Evolutionary conservation across 202 grass and related monocot genomes (phyloP).

Genomic region (Bolboschoenoplectus hybrid): DNA sequence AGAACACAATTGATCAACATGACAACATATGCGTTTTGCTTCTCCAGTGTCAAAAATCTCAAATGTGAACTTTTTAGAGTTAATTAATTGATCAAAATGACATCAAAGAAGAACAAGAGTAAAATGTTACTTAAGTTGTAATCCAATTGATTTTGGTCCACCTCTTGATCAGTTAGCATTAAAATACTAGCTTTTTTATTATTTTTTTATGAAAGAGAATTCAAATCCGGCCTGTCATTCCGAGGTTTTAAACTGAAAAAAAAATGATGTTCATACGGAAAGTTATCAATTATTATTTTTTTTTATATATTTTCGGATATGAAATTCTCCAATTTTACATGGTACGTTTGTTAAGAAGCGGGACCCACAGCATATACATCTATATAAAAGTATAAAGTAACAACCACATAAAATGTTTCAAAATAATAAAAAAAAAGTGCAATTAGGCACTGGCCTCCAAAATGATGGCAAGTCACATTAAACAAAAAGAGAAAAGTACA

Average conservation of each 20-base stretch:
- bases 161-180: background rate
- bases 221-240: background rate
- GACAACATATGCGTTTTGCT: too few species aligned
- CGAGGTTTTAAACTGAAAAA: too few species aligned
- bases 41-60: too few species aligned
- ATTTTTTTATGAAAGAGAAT: background rate
- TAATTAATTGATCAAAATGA: background rate
- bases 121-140: background rate
- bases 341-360: background rate
- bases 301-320: background rate
- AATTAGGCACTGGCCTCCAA: constrained; percentile 34
- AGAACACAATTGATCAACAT: too few species aligned
- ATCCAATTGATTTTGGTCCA: background rate
- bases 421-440: background rate
- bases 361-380: background rate
- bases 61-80: background rate
- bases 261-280: too few species aligned
- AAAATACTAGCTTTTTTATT: background rate
- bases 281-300: too few species aligned
- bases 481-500: constrained; percentile 35
- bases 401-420: background rate
- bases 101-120: background rate
- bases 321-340: background rate
- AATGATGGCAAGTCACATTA: constrained; percentile 41
- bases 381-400: constrained; percentile 17